Percentiles rank a stretch among this genome's conserved stretches.
phyloP scores from a whole-genome alignment of 2,329 filamentous ascomycete species.

The Pseudogymnoascus sp. region DNA sequence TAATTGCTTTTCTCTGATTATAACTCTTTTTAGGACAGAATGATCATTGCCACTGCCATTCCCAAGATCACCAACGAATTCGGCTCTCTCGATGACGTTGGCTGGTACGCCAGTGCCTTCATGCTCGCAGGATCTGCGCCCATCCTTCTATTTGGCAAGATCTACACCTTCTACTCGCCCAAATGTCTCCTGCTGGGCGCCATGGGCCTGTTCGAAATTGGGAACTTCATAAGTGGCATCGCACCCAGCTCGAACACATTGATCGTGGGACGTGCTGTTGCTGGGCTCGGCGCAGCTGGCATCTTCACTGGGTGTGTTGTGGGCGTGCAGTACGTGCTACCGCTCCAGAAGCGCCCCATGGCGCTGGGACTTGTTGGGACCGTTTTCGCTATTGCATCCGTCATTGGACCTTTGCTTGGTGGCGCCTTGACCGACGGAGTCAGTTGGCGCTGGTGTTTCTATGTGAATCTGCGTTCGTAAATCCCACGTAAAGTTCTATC shows the following conservation, averaged over 20 bases:
- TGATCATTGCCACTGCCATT: conserved; percentile 16
- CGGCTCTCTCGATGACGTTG: conserved; percentile 19
- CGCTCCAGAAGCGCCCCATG: conserved; percentile 19
- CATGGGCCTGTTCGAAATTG: conserved; percentile 27
- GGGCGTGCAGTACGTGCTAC: conserved; percentile 23
- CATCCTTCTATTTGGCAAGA: conserved; percentile 21
- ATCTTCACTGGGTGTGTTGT: conserved; percentile 26
- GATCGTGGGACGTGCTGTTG: conserved; percentile 27
- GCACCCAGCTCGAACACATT: conserved; percentile 24
- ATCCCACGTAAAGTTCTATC: neutral
- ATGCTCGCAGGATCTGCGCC: conserved; percentile 26
- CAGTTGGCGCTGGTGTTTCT: conserved; percentile 29
- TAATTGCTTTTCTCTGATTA: neutral
- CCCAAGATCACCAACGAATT: conserved; percentile 21
- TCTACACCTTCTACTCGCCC: conserved; percentile 25
- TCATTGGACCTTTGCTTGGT: conserved; percentile 29
- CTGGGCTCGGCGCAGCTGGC: conserved; percentile 25
- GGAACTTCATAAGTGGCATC: conserved; percentile 25
- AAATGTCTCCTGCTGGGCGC: conserved; percentile 24
- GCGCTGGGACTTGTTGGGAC: conserved; percentile 20
- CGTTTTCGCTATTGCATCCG: conserved; percentile 22
- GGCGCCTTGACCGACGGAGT: conserved; percentile 33
- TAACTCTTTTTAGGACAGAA: conserved; percentile 25
- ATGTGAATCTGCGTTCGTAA: conserved; percentile 29
- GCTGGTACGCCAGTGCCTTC: conserved; percentile 34